A percentile compares a stretch with the other conserved stretches of the same genome.
phyloP scores from a whole-genome alignment of 371 early-diverging fungal genomes.

The Actinomortierella ambigua region DNA sequence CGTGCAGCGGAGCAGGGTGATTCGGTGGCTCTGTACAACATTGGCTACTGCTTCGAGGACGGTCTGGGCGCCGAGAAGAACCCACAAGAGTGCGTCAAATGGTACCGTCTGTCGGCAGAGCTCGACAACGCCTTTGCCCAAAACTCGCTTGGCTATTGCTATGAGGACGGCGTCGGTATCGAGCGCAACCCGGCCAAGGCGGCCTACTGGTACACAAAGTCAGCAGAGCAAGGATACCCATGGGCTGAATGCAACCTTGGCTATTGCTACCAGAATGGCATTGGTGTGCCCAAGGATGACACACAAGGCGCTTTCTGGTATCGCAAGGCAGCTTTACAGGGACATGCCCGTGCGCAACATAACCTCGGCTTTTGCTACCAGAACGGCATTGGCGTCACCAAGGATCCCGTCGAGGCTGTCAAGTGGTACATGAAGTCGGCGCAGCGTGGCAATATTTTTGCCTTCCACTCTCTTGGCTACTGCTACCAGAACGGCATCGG shows the following conservation, averaged over 20 bases:
- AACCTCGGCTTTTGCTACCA: conserved; percentile 84
- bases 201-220: conserved; percentile 70
- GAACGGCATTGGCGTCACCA: conserved; percentile 76
- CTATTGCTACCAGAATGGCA: conserved; percentile 76
- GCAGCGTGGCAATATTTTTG: conserved; percentile 77
- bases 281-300: conserved; percentile 65
- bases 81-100: conserved; percentile 62
- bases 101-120: conserved; percentile 71
- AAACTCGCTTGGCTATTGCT: conserved; percentile 78
- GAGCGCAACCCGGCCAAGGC: conserved; percentile 61
- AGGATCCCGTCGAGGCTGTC: conserved; percentile 68
- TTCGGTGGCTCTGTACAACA: conserved; percentile 77
- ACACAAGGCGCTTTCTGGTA: conserved; percentile 73
- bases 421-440: conserved; percentile 77
- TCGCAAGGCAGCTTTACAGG: conserved; percentile 70
- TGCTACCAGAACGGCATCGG: conserved; percentile 92
- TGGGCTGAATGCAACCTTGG: conserved; percentile 83
- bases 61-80: conserved; percentile 72
- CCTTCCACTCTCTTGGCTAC: conserved; percentile 85
- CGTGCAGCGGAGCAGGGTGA: conserved; percentile 64
- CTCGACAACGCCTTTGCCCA: conserved; percentile 82
- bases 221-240: conserved; percentile 72
- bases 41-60: conserved; percentile 83
- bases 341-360: conserved; percentile 77
- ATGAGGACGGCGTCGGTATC: conserved; percentile 82